phyloP scores from a whole-genome alignment of 1,284 basidiomycete species.

The Rhodotorula sp. region DNA sequence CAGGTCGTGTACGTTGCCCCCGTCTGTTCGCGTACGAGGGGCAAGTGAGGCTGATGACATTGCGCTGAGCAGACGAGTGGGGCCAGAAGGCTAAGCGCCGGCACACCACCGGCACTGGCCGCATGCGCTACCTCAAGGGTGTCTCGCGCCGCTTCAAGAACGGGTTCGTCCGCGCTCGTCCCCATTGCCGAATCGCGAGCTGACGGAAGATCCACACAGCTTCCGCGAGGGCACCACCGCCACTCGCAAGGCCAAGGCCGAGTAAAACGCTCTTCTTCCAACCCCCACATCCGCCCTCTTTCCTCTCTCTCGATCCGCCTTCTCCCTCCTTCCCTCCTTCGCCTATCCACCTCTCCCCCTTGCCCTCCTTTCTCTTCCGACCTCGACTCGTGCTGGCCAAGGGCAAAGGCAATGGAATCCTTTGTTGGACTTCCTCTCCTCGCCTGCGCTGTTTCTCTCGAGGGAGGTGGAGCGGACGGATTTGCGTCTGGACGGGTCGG shows the following conservation, averaged over 20 bases:
- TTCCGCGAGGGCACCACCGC: constrained; percentile 73
- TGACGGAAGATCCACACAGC: constrained; percentile 16
- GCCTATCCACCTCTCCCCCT: too few species aligned
- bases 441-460: background rate
- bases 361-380: too few species aligned
- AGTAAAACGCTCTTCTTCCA: constrained; percentile 41
- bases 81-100: constrained; percentile 98
- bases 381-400: too few species aligned
- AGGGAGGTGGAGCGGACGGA: background rate
- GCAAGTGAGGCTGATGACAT: background rate
- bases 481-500: background rate
- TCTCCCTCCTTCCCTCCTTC: background rate
- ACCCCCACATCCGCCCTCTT: background rate
- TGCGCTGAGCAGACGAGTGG: constrained; percentile 66
- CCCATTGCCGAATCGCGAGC: background rate
- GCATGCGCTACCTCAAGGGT: constrained; percentile 91
- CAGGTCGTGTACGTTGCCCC: constrained; percentile 64
- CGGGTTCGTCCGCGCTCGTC: constrained; percentile 56
- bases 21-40: background rate
- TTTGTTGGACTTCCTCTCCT: too few species aligned
- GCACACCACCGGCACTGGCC: constrained; percentile 86
- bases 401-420: too few species aligned
- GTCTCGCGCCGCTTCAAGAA: constrained; percentile 96
- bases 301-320: too few species aligned
- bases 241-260: constrained; percentile 55